Evolutionary conservation across 2,329 filamentous ascomycete genomes (phyloP).

Genomic region (Aspergillus sp.): DNA sequence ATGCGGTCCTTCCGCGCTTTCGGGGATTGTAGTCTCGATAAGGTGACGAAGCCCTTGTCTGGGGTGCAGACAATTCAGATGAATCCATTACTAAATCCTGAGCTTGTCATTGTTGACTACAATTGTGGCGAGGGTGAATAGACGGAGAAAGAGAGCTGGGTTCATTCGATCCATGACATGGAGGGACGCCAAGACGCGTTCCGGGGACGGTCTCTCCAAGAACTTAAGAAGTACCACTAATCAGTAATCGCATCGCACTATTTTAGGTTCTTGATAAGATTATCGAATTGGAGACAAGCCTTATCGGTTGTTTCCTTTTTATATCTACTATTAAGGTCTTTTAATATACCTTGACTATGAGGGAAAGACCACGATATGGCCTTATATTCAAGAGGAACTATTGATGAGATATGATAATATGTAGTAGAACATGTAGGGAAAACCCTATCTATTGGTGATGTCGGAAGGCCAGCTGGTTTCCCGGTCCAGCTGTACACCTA

Average conservation of each 20-base stretch:
- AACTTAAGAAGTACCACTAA: neutral
- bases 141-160: neutral
- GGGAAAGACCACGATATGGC: neutral
- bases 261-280: neutral
- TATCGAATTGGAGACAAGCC: neutral
- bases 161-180: neutral
- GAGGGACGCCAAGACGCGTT: constrained; percentile 4
- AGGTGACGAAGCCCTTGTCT: constrained; percentile 23
- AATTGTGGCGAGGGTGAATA: neutral
- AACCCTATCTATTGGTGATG: neutral
- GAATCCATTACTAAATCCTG: constrained; percentile 17
- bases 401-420: neutral
- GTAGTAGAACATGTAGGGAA: neutral
- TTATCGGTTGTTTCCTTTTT: neutral
- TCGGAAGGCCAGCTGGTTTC: neutral
- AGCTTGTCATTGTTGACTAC: constrained; percentile 3
- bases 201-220: neutral
- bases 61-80: constrained; percentile 18
- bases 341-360: neutral
- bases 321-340: neutral
- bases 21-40: constrained; percentile 41
- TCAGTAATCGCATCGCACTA: neutral
- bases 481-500: neutral
- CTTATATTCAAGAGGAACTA: neutral
- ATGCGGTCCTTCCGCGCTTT: constrained; percentile 47